Evolutionary conservation across 441 rosid genomes (phyloP).

Genomic region (Adansonia rubrostipa): DNA sequence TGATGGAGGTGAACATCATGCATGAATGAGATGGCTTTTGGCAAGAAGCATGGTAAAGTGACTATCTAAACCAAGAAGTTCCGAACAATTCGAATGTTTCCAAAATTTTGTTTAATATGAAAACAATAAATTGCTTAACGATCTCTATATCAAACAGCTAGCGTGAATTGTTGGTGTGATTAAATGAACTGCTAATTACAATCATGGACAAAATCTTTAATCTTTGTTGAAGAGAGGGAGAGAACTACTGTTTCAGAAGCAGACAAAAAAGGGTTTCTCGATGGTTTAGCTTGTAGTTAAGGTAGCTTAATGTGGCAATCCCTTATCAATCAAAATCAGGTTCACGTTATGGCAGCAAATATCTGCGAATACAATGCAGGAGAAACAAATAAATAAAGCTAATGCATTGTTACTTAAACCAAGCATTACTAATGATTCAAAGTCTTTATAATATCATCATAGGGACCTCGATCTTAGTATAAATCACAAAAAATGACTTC

Average conservation of each 20-base stretch:
- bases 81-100: neutral
- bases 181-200: neutral
- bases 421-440: neutral
- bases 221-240: neutral
- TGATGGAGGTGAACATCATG: neutral
- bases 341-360: slow-evolving; percentile 17
- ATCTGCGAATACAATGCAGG: neutral
- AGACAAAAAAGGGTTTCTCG: slow-evolving; percentile 15
- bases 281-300: slow-evolving; percentile 7
- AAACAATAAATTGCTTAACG: neutral
- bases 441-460: neutral
- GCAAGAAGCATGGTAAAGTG: neutral
- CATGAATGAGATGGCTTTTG: neutral
- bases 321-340: slow-evolving; percentile 3
- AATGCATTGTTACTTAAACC: neutral
- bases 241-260: slow-evolving; percentile 13
- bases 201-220: neutral
- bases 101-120: neutral
- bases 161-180: neutral
- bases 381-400: neutral
- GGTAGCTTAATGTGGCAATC: slow-evolving; percentile 24
- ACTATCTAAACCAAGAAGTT: neutral
- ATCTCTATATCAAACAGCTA: neutral
- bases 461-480: neutral
- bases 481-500: neutral